Evolutionary conservation across 495 filamentous ascomycete species (phyloP).

Genomic region (Zalerion maritima): DNA sequence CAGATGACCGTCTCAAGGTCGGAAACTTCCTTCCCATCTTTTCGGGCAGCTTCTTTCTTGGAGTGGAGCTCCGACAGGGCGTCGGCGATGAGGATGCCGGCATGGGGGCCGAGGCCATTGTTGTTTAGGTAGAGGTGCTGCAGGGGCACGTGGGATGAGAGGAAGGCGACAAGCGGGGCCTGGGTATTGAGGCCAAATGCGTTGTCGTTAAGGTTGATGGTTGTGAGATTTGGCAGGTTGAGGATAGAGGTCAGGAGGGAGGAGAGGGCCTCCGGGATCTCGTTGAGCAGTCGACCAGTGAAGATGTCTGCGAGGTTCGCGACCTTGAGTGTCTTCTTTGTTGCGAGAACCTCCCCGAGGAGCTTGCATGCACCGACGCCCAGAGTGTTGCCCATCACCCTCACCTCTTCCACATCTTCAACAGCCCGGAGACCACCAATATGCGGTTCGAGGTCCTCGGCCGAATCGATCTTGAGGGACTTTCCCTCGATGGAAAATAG

Average conservation of each 20-base stretch:
- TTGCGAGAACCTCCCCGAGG: conserved; percentile 61
- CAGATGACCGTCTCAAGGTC: conserved; percentile 87
- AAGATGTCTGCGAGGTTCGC: conserved; percentile 96
- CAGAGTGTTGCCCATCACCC: conserved; percentile 76
- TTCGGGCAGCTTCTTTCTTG: conserved; percentile 64
- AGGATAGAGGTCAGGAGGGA: conserved; percentile 76
- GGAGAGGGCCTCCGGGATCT: conserved; percentile 81
- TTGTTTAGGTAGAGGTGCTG: conserved; percentile 92
- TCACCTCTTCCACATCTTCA: conserved; percentile 67
- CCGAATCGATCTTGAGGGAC: conserved; percentile 78
- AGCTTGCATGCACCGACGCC: conserved; percentile 76
- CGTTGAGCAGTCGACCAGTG: conserved; percentile 80
- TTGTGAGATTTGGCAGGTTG: conserved; percentile 66
- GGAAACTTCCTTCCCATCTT: conserved; percentile 50
- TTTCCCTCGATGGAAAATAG: conserved; percentile 83
- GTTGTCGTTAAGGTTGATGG: conserved; percentile 92
- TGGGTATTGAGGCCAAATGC: conserved; percentile 91
- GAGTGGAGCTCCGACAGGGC: conserved; percentile 58
- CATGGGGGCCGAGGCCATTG: conserved; percentile 89
- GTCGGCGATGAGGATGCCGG: conserved; percentile 74
- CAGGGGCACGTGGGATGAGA: conserved; percentile 70
- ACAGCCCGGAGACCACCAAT: conserved; percentile 56
- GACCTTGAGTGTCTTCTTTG: conserved; percentile 62
- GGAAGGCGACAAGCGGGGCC: conserved; percentile 70
- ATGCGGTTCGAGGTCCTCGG: conserved; percentile 73